Evolutionary conservation across 164 flowering plant species (phyloP), one percentile per base, ranked within the genome.

Genomic region (Dillenia turbinata): DNA sequence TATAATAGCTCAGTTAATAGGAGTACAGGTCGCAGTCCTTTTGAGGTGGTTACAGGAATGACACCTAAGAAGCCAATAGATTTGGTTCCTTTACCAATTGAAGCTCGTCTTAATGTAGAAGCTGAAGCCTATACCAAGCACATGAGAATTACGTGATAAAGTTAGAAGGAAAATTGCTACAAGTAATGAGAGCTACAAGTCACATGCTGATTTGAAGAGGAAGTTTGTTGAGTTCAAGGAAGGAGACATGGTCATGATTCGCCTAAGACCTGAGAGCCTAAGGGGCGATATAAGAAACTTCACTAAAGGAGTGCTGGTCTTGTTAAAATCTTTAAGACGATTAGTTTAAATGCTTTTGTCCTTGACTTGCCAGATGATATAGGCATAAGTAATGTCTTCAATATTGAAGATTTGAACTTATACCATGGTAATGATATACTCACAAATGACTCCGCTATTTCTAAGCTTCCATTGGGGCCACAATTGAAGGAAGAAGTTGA

Each of bases 231-330:
- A 48, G 24, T 61, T 61, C 16, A 49, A 61, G 8, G 47, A 50
- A 15, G 56, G 64, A 14, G 26, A 61, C 46, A 61, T 61, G 64
- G 55, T 61, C 15, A 61, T 61, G 47, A 47, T 61, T 19, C 13
- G 24, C 3, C 50, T 61, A 9, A 47, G 54, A 13, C 63, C 12
- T 33, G 47, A 62, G 4, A 9, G 40, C 15, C 15, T 52, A 44
- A 15, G 19, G 56, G 49, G 6, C 33, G 1, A 8, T 40, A 62
- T 49, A 19, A 19, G 22, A 62, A 62, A 40, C 49, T 62, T 44
- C 57, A 52, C 9, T 62, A 33, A 10, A 62, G 45, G 26, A 60
- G 47, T 60, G 63, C 12, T 19, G 22, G 62, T 24, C 16, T 52
- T 6, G 19, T 19, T 17, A 52, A 62, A 52, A 12, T 43, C 7